These are phyloP conservation scores for Microsporum canis DNA, from an alignment of 2,329 filamentous ascomycete genomes.

Conservation along the genomic window DNA sequence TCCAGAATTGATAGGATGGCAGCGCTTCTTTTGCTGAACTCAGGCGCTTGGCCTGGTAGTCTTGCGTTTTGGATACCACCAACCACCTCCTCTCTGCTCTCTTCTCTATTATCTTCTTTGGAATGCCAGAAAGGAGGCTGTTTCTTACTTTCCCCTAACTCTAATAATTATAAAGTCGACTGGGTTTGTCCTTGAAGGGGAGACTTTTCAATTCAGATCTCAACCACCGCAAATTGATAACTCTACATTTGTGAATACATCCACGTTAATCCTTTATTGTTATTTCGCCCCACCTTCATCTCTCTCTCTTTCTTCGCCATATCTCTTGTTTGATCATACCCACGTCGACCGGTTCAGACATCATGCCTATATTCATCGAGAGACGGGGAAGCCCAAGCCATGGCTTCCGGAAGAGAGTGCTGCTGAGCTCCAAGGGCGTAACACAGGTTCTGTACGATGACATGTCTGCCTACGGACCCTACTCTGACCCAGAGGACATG, in stretches of 20 bases:
- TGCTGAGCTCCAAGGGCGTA: neutral
- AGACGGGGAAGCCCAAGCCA: neutral
- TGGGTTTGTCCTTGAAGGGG: neutral
- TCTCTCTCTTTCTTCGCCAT: neutral
- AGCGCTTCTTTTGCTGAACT: neutral
- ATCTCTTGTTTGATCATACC: neutral
- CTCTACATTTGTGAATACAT: neutral
- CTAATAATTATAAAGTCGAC: conserved; percentile 4
- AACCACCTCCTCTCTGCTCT: neutral
- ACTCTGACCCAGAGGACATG: neutral
- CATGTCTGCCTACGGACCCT: neutral
- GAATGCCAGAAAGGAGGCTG: neutral
- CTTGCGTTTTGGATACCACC: neutral
- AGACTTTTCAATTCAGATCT: neutral
- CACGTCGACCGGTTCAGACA: neutral
- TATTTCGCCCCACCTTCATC: neutral
- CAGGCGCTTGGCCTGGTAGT: neutral
- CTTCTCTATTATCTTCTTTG: neutral
- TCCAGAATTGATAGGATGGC: neutral
- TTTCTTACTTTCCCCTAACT: neutral
- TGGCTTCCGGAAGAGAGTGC: neutral
- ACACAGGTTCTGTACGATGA: neutral
- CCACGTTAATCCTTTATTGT: neutral
- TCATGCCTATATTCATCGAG: neutral
- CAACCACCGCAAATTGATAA: neutral